phyloP scores from a whole-genome alignment of 2,329 filamentous ascomycete genomes.

The Gyromitra esculenta region DNA sequence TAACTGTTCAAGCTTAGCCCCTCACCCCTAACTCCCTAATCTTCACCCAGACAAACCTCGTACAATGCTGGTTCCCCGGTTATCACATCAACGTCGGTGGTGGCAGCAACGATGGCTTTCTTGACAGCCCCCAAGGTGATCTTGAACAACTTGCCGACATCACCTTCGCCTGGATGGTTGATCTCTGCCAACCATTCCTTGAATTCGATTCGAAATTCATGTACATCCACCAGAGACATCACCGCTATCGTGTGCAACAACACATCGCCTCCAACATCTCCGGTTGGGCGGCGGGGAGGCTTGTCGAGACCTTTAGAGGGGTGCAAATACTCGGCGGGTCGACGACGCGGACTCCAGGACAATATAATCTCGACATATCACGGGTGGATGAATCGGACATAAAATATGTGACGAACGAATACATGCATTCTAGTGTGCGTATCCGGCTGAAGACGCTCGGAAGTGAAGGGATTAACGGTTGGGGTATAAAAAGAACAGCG shows the following conservation, averaged over 20 bases:
- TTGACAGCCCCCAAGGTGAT: neutral
- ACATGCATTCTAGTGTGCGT: conserved; percentile 52
- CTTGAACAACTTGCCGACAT: conserved; percentile 62
- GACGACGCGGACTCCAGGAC: conserved; percentile 54
- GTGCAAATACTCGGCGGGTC: conserved; percentile 46
- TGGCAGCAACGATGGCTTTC: conserved; percentile 60
- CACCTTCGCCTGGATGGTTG: conserved; percentile 65
- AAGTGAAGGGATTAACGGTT: neutral
- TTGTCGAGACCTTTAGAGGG: conserved; percentile 57
- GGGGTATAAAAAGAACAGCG: neutral
- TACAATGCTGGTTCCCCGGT: conserved; percentile 64
- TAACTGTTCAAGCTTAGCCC: neutral
- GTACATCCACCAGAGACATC: conserved; percentile 55
- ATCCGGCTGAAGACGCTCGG: conserved; percentile 17
- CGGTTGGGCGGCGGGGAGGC: conserved; percentile 59
- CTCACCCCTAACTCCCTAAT: neutral
- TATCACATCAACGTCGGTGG: conserved; percentile 64
- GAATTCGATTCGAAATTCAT: conserved; percentile 60
- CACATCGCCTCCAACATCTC: neutral
- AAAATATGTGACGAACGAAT: conserved; percentile 26
- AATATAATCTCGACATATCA: conserved; percentile 53
- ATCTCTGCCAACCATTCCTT: conserved; percentile 58
- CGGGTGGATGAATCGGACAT: neutral
- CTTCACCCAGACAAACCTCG: conserved; percentile 58
- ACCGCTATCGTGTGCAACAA: neutral